Base-by-base conservation (phyloP, 2,329 filamentous ascomycete genomes). In the Thermoascus crustaceus region DNA sequence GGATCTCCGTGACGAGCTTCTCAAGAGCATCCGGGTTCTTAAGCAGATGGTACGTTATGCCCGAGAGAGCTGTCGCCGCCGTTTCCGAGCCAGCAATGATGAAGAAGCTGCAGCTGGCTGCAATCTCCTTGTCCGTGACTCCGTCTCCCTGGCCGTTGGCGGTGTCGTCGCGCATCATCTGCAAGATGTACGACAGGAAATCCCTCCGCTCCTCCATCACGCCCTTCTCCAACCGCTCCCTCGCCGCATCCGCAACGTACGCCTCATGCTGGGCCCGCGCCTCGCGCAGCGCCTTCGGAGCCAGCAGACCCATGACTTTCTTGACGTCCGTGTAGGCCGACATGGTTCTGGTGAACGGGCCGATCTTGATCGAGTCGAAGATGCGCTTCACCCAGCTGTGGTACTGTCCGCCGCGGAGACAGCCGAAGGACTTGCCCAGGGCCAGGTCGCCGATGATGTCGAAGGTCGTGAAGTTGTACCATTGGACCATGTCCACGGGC, bases 51-150 rank as follows among this genome's bases (percentile, higher is more conserved):
- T 57, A 68, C 0, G 60, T 62, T 0, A 53, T 44, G 0, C 63
- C 66, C 0, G 55, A 45, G 2, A 69, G 48, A 2, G 57, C 45
- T 0, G 64, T 65, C 0, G 65, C 64, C 0, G 64, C 67, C 0
- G 67, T 68, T 37, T 70, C 66, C 6, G 52, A 56, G 0, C 62
- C 63, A 0, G 60, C 63, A 1, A 57, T 35, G n/a, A 69, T 42
- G 9, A 53, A 45, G 7, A 14, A 17, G 7, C 35, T 16, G 2
- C 10, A 16, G 22, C 23, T 33, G 17, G 23, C 31, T 5, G 35
- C 2, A 34, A 46, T 24, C 35, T 43, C 2, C 30, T 44, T 3
- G 32, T 43, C 4, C 39, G 43, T 2, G 44, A 48, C 34, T 35
- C 37, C 2, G 25, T 43, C 23, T n/a, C n/a, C n/a, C 4, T 33